Evolutionary conservation across 1,284 basidiomycete genomes (phyloP), one percentile per base, ranked within the genome.

Genomic region (Amylostereum chailletii): DNA sequence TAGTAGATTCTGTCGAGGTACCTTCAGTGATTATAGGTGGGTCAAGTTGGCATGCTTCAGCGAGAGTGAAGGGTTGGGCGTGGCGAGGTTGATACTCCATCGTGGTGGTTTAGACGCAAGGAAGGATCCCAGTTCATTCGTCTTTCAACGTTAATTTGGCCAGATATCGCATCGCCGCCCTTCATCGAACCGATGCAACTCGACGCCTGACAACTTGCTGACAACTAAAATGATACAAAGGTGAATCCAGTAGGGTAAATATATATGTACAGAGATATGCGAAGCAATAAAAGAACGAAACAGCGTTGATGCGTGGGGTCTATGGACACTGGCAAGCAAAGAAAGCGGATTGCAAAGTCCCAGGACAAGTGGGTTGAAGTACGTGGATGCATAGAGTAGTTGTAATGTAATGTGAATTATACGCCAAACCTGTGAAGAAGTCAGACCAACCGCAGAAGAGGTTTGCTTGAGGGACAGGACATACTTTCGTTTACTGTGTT

Each of bases 401-500:
- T 19, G 19, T 19, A 19, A 19, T 19, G 19, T 19, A 19, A 19
- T 19, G 19, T 19, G 19, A 19, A 60, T 63, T 72, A 76, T 58
- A 75, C 73, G 55, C 74, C 75, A 54, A 75, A 63, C 61, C 75
- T 75, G 50, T 26, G 53, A 50, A 50, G 34, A 41, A 46, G 45
- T 51, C 38, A 47, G 47, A 38, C 55, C 49, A 48, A 40, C 46
- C 46, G 29, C 43, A 43, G 6, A 45, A 33, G 40, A 8, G 19
- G 19, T 19, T 34, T 32, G 38, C 19, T 11, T 27, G 19, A 48
- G 34, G 45, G 41, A 41, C 26, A n/a, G 11, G 3, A 67, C 80
- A 55, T 53, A 85, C 88, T 71, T 83, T 64, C 81, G 76, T 71
- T 88, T 90, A 60, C 75, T 82, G 58, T 86, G 81, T 63, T 90